A percentile compares a stretch with the other conserved stretches of the same genome.
Evolutionary conservation across 2,329 filamentous ascomycete genomes (phyloP).

Genomic region (Mycosphaerella arachidis): DNA sequence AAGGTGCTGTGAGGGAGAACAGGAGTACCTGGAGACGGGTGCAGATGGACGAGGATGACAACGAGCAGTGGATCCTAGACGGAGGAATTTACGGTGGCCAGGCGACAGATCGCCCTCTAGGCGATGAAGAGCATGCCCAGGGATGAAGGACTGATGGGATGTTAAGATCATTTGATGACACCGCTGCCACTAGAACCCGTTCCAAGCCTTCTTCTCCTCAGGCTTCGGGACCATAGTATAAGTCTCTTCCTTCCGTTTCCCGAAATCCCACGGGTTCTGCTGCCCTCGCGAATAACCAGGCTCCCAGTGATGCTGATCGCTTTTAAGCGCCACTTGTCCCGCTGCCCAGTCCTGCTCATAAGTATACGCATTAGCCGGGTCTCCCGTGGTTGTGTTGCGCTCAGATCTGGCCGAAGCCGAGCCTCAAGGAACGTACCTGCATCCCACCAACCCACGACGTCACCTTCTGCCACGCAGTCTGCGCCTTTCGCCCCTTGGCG

Average conservation of each 20-base stretch:
- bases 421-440: background rate
- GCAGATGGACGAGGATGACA: slow-evolving; percentile 51
- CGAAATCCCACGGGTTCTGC: background rate
- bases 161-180: background rate
- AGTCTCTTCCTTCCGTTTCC: slow-evolving; percentile 1
- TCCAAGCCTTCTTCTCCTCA: slow-evolving; percentile 6
- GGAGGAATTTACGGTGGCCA: slow-evolving; percentile 45
- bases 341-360: slow-evolving; percentile 6
- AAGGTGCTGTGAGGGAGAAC: slow-evolving; percentile 34
- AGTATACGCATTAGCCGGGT: background rate
- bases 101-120: slow-evolving; percentile 3
- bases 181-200: background rate
- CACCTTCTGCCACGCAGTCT: slow-evolving; percentile 19
- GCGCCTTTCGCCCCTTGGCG: slow-evolving; percentile 27
- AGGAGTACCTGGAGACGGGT: slow-evolving; percentile 46
- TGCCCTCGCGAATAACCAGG: background rate
- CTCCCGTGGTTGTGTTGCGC: background rate
- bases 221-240: background rate
- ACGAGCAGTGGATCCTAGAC: slow-evolving; percentile 51
- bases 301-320: slow-evolving; percentile 5
- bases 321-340: background rate
- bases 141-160: slow-evolving; percentile 1
- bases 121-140: slow-evolving; percentile 12
- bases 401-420: too few relatives aligned
- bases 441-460: slow-evolving; percentile 14